These are phyloP conservation scores for Mucor irregularis DNA, from an alignment of 371 early-diverging fungal genomes.

Conservation along the genomic window DNA sequence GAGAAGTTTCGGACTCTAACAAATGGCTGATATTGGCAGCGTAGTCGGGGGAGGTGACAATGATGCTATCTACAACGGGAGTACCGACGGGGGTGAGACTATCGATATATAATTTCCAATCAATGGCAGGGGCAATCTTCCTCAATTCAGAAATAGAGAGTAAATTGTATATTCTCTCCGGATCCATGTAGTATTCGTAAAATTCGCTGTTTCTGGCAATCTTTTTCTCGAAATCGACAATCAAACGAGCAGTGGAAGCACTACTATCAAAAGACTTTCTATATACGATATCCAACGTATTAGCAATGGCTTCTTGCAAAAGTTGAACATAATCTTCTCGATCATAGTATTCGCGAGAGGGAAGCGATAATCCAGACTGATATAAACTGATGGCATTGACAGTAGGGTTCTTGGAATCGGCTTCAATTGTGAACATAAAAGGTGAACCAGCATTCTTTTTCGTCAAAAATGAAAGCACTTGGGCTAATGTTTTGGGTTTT, in stretches of 20 bases:
- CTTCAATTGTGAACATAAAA: conserved; percentile 18
- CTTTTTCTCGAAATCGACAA: conserved; percentile 50
- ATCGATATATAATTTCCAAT: conserved; percentile 42
- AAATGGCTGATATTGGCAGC: conserved; percentile 36
- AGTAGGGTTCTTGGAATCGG: conserved; percentile 54
- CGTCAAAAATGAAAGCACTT: conserved; percentile 13
- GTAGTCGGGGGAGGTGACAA: conserved; percentile 49
- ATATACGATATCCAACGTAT: conserved; percentile 23
- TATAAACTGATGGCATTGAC: conserved; percentile 37
- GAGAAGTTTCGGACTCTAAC: conserved; percentile 23
- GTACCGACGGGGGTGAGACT: conserved; percentile 26
- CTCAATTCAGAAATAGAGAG: conserved; percentile 36
- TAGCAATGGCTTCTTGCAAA: conserved; percentile 35
- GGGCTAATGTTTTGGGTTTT: conserved; percentile 19
- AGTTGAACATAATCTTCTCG: conserved; percentile 33
- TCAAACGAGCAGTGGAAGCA: conserved; percentile 25
- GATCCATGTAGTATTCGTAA: conserved; percentile 38
- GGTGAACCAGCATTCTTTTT: conserved; percentile 13
- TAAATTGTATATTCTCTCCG: conserved; percentile 53
- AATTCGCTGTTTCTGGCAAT: conserved; percentile 36
- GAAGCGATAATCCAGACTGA: conserved; percentile 58
- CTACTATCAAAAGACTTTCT: background rate
- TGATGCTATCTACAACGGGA: conserved; percentile 27
- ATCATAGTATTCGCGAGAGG: conserved; percentile 58
- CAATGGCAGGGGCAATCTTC: conserved; percentile 36